Conservation (phyloP, 352 stramenopile species). For the Pythium periplocum region DNA sequence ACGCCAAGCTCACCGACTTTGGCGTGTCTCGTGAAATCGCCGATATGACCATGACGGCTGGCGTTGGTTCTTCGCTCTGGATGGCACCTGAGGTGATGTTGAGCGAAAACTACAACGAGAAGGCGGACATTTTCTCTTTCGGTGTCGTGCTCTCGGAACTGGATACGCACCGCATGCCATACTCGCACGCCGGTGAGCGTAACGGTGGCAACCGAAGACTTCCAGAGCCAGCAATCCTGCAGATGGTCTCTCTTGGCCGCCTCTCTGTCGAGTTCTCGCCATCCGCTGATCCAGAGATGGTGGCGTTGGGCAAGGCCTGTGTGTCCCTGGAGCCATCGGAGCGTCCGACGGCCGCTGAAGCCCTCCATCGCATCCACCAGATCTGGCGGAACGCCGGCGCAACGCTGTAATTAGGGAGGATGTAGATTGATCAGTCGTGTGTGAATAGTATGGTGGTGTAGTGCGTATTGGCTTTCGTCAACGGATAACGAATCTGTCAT, state of each 20-base stretch:
- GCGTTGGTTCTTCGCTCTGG: slow-evolving; percentile 30
- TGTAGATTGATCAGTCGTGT: too few species aligned
- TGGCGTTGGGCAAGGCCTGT: slow-evolving; percentile 20
- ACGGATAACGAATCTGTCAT: too few species aligned
- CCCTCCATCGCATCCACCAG: slow-evolving; percentile 25
- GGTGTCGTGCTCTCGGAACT: slow-evolving; percentile 26
- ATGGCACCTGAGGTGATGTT: slow-evolving; percentile 37
- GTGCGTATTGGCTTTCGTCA: too few species aligned
- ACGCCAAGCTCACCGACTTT: slow-evolving; percentile 45
- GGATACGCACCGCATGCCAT: slow-evolving; percentile 24
- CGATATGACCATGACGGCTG: slow-evolving; percentile 32
- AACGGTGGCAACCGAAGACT: neutral
- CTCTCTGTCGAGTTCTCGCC: slow-evolving; percentile 27
- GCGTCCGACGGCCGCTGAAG: slow-evolving; percentile 25
- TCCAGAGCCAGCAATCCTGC: slow-evolving; percentile 8
- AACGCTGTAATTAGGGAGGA: too few species aligned
- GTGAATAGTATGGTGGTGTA: too few species aligned
- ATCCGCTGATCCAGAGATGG: slow-evolving; percentile 6
- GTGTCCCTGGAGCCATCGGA: slow-evolving; percentile 21
- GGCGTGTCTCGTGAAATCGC: slow-evolving; percentile 21
- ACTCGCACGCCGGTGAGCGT: slow-evolving; percentile 14
- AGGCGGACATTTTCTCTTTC: slow-evolving; percentile 23
- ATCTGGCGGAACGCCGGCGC: slow-evolving; percentile 17
- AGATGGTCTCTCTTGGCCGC: slow-evolving; percentile 30
- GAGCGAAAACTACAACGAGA: slow-evolving; percentile 22